Conservation (phyloP, 352 stramenopile genomes). For the Bremia lactucae region DNA sequence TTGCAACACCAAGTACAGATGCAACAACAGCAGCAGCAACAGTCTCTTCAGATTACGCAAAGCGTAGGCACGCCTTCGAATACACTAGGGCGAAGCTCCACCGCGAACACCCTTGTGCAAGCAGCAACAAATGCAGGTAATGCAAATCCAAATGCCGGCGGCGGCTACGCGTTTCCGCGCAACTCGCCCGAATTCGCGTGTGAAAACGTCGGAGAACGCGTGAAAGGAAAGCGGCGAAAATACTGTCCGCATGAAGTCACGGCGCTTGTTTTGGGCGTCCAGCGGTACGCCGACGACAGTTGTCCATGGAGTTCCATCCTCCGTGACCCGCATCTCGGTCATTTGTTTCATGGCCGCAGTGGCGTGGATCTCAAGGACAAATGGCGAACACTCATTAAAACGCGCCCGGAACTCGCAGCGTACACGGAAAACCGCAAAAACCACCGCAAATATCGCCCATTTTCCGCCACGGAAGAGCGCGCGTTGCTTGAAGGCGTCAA, state of each 20-base stretch:
- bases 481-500: constrained; percentile 83
- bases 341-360: constrained; percentile 67
- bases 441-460: constrained; percentile 75
- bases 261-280: constrained; percentile 66
- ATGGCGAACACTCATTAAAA: constrained; percentile 78
- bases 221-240: constrained; percentile 74
- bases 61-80: constrained; percentile 15
- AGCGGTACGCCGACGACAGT: constrained; percentile 76
- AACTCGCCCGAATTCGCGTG: constrained; percentile 72
- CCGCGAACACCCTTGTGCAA: constrained; percentile 30
- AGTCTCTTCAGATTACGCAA: no score
- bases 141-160: constrained; percentile 17
- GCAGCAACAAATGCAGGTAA: constrained; percentile 26
- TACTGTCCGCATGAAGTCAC: constrained; percentile 81
- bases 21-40: constrained; percentile 31
- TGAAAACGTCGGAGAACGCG: constrained; percentile 73
- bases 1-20: constrained; percentile 18
- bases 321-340: constrained; percentile 54
- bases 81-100: constrained; percentile 23
- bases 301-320: constrained; percentile 79
- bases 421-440: constrained; percentile 85
- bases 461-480: constrained; percentile 60
- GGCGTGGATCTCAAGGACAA: constrained; percentile 80
- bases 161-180: constrained; percentile 45
- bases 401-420: constrained; percentile 48